Conservation (phyloP, 2,329 filamentous ascomycete species). For the Fusarium sp. region DNA sequence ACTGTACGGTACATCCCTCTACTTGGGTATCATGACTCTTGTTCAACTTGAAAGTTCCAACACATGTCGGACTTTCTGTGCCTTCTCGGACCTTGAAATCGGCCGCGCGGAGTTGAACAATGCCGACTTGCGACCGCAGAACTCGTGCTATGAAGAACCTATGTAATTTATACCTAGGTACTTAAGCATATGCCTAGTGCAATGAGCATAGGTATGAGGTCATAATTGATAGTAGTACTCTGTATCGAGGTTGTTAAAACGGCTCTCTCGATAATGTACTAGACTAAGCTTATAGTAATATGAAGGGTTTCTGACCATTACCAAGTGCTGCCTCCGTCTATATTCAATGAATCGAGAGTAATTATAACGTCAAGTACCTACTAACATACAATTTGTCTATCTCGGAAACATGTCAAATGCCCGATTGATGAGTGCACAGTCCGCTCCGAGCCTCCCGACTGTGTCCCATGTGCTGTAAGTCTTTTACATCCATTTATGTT, state of each 20-base stretch:
- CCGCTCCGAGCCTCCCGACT: constrained; percentile 18
- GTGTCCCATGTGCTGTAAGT: constrained; percentile 3
- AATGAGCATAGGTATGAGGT: constrained; percentile 21
- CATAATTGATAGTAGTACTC: constrained; percentile 2
- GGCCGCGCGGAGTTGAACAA: constrained; percentile 8
- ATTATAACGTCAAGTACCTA: not conserved
- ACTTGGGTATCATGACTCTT: not conserved
- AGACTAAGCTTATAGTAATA: not conserved
- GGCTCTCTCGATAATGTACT: not conserved
- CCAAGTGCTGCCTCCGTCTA: not conserved
- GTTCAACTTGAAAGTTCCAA: not conserved
- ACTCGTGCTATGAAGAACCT: constrained; percentile 4
- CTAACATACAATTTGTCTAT: not conserved
- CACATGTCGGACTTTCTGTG: not conserved
- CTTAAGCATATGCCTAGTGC: not conserved
- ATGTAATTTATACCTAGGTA: constrained; percentile 1
- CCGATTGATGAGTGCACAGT: not conserved
- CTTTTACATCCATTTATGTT: not conserved
- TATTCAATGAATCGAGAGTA: not conserved
- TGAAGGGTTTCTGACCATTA: not conserved
- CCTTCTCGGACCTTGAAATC: not conserved
- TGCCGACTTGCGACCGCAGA: constrained; percentile 11
- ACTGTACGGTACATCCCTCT: not conserved
- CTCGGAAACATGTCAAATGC: not conserved
- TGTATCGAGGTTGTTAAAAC: not conserved